Conservation (phyloP, 2,329 filamentous ascomycete species). For the Teratosphaeria epicoccoides region DNA sequence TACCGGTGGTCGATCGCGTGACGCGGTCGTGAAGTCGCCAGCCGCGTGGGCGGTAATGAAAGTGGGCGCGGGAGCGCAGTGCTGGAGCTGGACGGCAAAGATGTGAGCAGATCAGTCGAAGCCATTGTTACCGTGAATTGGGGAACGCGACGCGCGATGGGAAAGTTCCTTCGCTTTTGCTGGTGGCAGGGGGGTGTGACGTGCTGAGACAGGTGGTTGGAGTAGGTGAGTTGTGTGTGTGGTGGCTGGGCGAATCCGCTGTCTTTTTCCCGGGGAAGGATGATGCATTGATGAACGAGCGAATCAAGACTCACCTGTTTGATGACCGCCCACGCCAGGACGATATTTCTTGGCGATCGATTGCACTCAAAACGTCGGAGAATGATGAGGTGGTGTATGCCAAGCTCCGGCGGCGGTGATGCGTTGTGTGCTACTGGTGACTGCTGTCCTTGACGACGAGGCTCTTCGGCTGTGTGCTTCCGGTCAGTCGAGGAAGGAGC, state of each 20-base stretch:
- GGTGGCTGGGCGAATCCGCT: neutral
- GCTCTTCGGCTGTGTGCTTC: neutral
- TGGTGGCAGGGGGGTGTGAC: neutral
- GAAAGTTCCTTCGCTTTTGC: neutral
- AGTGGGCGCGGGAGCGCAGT: slow-evolving; percentile 1
- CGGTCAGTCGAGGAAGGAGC: neutral
- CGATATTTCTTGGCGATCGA: too few relatives aligned
- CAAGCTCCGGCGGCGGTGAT: neutral
- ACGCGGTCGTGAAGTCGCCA: neutral
- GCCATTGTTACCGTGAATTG: slow-evolving; percentile 2
- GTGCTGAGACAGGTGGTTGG: slow-evolving; percentile 1
- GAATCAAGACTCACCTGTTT: slow-evolving; percentile 1
- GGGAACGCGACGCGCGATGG: slow-evolving; percentile 1
- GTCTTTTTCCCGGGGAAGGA: neutral
- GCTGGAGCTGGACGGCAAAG: slow-evolving; percentile 1
- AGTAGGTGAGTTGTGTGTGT: neutral
- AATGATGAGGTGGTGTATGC: neutral
- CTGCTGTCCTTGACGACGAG: too few relatives aligned
- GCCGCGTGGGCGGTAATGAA: neutral
- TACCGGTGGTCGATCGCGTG: slow-evolving; percentile 2
- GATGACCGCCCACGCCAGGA: too few relatives aligned
- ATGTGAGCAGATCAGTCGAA: slow-evolving; percentile 1
- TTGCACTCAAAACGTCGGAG: too few relatives aligned
- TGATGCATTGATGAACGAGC: neutral
- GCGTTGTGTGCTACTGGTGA: neutral